These are phyloP conservation scores for Paraurostyla sp. DNA, from an alignment of 73 alveolate genomes.

Conservation along the genomic window DNA sequence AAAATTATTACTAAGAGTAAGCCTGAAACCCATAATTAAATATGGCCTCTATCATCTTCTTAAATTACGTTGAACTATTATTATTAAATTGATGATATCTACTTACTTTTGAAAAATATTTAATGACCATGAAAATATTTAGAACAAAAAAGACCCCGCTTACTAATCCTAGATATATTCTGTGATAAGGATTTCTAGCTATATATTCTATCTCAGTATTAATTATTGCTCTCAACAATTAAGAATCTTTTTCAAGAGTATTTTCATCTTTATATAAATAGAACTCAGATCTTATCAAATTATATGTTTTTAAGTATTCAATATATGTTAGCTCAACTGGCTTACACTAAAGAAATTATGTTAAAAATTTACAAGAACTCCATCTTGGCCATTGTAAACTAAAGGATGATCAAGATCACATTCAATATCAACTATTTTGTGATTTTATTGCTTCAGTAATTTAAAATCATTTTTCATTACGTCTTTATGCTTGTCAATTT, in stretches of 20 bases:
- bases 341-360: neutral
- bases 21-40: slow-evolving; percentile 8
- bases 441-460: neutral
- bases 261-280: neutral
- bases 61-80: neutral
- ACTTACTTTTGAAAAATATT: neutral
- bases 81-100: neutral
- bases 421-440: neutral
- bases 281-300: slow-evolving; percentile 4
- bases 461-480: neutral
- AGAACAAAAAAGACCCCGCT: neutral
- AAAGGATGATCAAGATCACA: neutral
- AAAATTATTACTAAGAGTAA: neutral
- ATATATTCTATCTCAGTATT: slow-evolving; percentile 13
- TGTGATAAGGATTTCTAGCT: slow-evolving; percentile 35
- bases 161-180: neutral
- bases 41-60: slow-evolving; percentile 38
- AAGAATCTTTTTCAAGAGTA: neutral
- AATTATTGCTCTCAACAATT: neutral
- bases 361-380: neutral
- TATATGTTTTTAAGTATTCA: neutral
- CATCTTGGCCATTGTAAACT: neutral
- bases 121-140: neutral
- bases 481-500: neutral
- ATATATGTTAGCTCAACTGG: slow-evolving; percentile 11